Percentiles rank a stretch among this genome's conserved stretches.
phyloP scores from a whole-genome alignment of 2,329 filamentous ascomycete species.

The Alternaria postmessia region DNA sequence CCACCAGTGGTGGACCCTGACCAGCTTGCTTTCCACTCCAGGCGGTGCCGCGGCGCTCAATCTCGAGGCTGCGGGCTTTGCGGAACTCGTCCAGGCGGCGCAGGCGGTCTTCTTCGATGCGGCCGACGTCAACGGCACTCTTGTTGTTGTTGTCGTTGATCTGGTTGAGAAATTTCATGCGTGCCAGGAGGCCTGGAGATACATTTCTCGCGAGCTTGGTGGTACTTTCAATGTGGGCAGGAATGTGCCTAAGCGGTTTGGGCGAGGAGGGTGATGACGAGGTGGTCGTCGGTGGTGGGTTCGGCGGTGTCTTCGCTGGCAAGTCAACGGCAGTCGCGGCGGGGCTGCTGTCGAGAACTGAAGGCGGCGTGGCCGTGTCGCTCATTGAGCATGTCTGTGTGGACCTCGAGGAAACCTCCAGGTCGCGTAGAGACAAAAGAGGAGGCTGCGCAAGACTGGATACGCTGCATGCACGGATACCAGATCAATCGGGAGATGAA shows the following conservation, averaged over 20 bases:
- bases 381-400: slow-evolving; percentile 38
- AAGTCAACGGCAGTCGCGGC: slow-evolving; percentile 28
- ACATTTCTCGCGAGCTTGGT: slow-evolving; percentile 51
- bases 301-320: slow-evolving; percentile 31
- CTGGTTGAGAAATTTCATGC: slow-evolving; percentile 55
- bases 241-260: slow-evolving; percentile 20
- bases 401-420: slow-evolving; percentile 25
- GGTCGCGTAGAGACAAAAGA: slow-evolving; percentile 25
- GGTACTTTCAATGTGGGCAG: slow-evolving; percentile 33
- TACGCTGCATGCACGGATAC: slow-evolving; percentile 26
- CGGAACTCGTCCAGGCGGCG: slow-evolving; percentile 74
- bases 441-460: slow-evolving; percentile 24
- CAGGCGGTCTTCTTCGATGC: slow-evolving; percentile 74
- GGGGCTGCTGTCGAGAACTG: slow-evolving; percentile 30
- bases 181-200: slow-evolving; percentile 55
- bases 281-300: slow-evolving; percentile 15
- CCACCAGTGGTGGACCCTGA: slow-evolving; percentile 4
- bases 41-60: slow-evolving; percentile 73
- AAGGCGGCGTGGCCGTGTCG: slow-evolving; percentile 28
- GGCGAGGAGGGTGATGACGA: slow-evolving; percentile 22
- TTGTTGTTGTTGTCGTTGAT: slow-evolving; percentile 42
- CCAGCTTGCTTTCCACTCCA: slow-evolving; percentile 66
- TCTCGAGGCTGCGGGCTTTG: slow-evolving; percentile 60
- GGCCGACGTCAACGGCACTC: slow-evolving; percentile 61
- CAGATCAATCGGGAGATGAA: slow-evolving; percentile 18